Evolutionary conservation across 2,329 filamentous ascomycete genomes (phyloP).

Genomic region (Alternaria viburni): DNA sequence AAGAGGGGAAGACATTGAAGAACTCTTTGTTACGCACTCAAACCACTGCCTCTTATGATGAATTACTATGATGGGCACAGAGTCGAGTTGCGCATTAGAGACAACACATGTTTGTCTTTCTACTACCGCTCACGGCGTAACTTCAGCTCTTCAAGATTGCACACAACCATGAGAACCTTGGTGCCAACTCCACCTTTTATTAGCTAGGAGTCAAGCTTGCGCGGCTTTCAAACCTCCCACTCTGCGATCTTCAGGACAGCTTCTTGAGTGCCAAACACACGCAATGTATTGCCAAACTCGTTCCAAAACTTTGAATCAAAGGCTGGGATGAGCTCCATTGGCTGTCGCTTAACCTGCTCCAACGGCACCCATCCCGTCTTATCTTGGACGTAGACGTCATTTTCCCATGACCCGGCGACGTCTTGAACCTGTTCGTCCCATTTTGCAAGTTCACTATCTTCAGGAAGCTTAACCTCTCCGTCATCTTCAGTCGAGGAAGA

Average conservation of each 20-base stretch:
- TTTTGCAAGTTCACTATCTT: not conserved
- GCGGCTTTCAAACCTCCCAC: slow-evolving; percentile 16
- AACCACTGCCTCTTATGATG: not conserved
- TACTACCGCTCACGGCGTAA: not conserved
- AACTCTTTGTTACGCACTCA: not conserved
- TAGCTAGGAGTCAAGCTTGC: not conserved
- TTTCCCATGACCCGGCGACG: slow-evolving; percentile 23
- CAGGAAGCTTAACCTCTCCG: not conserved
- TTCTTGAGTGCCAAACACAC: slow-evolving; percentile 67
- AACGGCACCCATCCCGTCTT: slow-evolving; percentile 29
- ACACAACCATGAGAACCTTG: not conserved
- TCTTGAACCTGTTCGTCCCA: slow-evolving; percentile 1
- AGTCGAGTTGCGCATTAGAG: not conserved
- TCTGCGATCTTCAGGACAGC: slow-evolving; percentile 36
- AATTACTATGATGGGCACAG: not conserved
- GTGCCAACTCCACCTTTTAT: not conserved
- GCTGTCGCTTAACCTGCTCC: slow-evolving; percentile 20
- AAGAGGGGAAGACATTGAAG: not conserved
- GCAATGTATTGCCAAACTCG: slow-evolving; percentile 64
- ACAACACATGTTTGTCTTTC: not conserved
- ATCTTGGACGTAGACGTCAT: slow-evolving; percentile 26
- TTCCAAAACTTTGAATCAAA: slow-evolving; percentile 63
- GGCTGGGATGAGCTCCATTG: slow-evolving; percentile 58
- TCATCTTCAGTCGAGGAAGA: slow-evolving; percentile 19
- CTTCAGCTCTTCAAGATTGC: not conserved